A percentile compares a stretch with the other conserved stretches of the same genome.
Evolutionary conservation across 2,329 filamentous ascomycete genomes (phyloP).

Genomic region (Apiospora kogelbergensis): DNA sequence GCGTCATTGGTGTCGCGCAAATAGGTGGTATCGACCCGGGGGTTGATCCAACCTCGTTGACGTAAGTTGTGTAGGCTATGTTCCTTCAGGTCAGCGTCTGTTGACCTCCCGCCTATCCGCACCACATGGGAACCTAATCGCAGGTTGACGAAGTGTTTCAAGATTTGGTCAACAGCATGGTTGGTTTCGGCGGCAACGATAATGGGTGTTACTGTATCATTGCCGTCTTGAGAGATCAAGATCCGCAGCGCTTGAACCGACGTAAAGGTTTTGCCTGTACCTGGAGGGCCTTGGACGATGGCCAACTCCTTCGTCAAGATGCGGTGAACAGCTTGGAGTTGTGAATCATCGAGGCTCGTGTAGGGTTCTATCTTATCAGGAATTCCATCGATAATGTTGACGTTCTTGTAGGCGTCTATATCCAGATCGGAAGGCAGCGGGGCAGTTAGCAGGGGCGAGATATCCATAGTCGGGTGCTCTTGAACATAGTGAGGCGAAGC

Average conservation of each 20-base stretch:
- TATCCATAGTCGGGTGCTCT: conserved; percentile 31
- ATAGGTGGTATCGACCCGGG: neutral
- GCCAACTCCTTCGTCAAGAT: conserved; percentile 73
- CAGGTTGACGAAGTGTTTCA: conserved; percentile 57
- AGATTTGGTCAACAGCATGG: conserved; percentile 82
- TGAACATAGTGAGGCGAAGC: conserved; percentile 31
- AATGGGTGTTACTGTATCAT: conserved; percentile 56
- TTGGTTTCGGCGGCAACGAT: conserved; percentile 87
- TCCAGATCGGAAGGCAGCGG: conserved; percentile 20
- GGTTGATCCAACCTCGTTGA: conserved; percentile 18
- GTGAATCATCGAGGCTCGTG: conserved; percentile 65
- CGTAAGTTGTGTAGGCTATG: conserved; percentile 67
- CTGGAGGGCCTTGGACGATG: conserved; percentile 81
- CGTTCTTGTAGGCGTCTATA: conserved; percentile 17
- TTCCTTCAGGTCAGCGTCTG: conserved; percentile 63
- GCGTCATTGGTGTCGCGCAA: neutral
- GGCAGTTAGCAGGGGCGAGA: conserved; percentile 31
- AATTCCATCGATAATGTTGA: conserved; percentile 25
- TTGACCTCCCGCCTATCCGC: conserved; percentile 65
- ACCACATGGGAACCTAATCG: conserved; percentile 58
- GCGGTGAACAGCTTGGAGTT: conserved; percentile 64
- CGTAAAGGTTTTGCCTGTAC: conserved; percentile 75
- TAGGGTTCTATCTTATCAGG: conserved; percentile 24
- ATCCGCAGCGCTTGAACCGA: conserved; percentile 71
- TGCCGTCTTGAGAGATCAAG: conserved; percentile 59